These are phyloP conservation scores for Yarrowia bubula DNA, from an alignment of 805 yeast species.

Conservation along the genomic window DNA sequence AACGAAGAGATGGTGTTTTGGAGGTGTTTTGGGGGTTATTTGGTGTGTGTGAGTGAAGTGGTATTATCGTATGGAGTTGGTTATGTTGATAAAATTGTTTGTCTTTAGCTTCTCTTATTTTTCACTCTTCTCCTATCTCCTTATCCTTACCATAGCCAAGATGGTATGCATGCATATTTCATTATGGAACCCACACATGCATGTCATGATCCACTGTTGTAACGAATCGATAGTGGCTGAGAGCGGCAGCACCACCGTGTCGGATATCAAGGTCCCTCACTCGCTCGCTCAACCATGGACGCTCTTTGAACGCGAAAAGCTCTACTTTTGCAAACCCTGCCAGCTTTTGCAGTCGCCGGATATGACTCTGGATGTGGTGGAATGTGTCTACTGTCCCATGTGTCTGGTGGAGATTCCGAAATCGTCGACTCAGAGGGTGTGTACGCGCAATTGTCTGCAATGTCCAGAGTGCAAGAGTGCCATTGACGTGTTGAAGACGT, in stretches of 20 bases:
- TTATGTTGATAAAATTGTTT: too few relatives aligned
- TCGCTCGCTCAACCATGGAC: constrained; percentile 18
- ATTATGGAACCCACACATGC: neutral
- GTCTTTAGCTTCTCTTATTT: too few relatives aligned
- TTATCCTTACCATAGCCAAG: too few relatives aligned
- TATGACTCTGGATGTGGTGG: neutral
- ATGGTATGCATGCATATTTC: neutral
- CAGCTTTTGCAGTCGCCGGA: constrained; percentile 19
- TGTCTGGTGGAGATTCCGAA: constrained; percentile 22
- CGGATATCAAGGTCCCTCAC: constrained; percentile 7
- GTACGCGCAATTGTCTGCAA: constrained; percentile 19
- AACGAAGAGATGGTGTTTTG: too few relatives aligned
- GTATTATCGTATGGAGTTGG: too few relatives aligned
- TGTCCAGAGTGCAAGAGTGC: constrained; percentile 25
- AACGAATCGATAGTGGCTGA: constrained; percentile 15
- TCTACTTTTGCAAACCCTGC: constrained; percentile 21
- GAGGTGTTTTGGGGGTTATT: too few relatives aligned
- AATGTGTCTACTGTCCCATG: constrained; percentile 25
- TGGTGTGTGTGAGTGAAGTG: too few relatives aligned
- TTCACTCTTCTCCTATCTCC: too few relatives aligned
- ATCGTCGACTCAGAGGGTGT: constrained; percentile 3
- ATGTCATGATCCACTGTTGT: constrained; percentile 20
- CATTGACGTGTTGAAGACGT: constrained; percentile 1
- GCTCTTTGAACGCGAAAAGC: neutral
- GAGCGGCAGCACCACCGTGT: constrained; percentile 13